Percentiles rank a stretch among this genome's conserved stretches.
Evolutionary conservation across 139 green algal species (phyloP).

Genomic region (Edaphochlamys debaryana): DNA sequence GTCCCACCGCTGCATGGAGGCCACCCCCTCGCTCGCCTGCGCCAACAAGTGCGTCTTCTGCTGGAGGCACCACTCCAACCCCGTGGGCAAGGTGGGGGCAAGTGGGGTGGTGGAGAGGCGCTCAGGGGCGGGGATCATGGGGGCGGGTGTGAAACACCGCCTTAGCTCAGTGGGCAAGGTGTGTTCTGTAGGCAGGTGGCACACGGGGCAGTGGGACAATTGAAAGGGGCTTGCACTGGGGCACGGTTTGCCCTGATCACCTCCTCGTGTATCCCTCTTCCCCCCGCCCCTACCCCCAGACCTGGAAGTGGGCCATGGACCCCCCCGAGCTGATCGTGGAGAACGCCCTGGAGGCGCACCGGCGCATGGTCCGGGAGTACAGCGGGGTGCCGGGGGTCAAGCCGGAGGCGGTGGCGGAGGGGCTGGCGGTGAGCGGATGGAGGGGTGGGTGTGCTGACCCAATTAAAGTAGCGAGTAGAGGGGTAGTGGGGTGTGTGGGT

Average conservation of each 20-base stretch:
- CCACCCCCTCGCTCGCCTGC: conserved; percentile 79
- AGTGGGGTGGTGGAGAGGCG: background rate
- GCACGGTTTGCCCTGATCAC: no score
- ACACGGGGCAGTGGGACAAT: no score
- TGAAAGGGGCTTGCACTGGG: no score
- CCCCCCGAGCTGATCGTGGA: conserved; percentile 72
- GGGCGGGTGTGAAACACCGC: no score
- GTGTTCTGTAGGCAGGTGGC: no score
- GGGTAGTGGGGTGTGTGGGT: no score
- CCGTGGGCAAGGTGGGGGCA: conserved; percentile 34
- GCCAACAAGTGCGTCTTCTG: conserved; percentile 92
- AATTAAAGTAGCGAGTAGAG: no score
- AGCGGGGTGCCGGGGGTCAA: conserved; percentile 63
- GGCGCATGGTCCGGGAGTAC: conserved; percentile 82
- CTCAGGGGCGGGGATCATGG: no score
- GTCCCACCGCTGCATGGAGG: conserved; percentile 80
- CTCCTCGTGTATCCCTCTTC: no score
- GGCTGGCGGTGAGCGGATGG: background rate
- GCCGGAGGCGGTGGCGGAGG: conserved; percentile 67
- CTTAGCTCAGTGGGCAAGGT: no score
- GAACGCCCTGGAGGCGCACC: conserved; percentile 66
- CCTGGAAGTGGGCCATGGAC: conserved; percentile 88
- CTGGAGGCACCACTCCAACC: conserved; percentile 74
- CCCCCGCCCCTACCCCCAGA: no score
- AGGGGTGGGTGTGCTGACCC: background rate